These are phyloP conservation scores for Saccharomyces jurei DNA, from an alignment of 805 yeast genomes.

Conservation along the genomic window DNA sequence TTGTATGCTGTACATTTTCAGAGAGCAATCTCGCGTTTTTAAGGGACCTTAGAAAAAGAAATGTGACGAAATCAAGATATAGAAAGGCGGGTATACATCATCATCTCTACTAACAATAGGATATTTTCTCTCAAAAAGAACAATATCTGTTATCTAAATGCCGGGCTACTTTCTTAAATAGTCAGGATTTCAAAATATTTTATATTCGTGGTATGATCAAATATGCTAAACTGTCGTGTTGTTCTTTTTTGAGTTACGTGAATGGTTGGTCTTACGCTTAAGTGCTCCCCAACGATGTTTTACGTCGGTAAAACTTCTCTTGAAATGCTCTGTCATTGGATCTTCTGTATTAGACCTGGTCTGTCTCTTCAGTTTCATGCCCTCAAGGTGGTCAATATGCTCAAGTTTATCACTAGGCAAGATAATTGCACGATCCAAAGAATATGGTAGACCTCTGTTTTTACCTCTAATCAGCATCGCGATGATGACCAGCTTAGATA, in stretches of 20 bases:
- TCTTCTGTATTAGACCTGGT: slow-evolving; percentile 11
- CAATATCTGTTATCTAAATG: too few relatives aligned
- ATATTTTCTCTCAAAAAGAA: too few relatives aligned
- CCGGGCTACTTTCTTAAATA: too few relatives aligned
- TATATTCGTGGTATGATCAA: not conserved
- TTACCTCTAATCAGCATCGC: slow-evolving; percentile 92
- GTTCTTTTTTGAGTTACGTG: not conserved
- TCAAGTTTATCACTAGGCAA: slow-evolving; percentile 64
- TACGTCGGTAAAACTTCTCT: slow-evolving; percentile 5
- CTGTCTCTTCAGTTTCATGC: slow-evolving; percentile 13
- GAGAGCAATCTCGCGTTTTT: not conserved
- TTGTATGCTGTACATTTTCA: not conserved
- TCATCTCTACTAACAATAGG: not conserved
- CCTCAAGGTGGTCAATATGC: slow-evolving; percentile 53
- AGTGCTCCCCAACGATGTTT: not conserved
- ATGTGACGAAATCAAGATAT: not conserved
- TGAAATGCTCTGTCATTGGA: slow-evolving; percentile 25
- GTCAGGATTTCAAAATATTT: too few relatives aligned
- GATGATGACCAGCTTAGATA: slow-evolving; percentile 77
- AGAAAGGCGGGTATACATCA: not conserved
- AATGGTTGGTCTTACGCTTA: not conserved
- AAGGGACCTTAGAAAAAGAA: not conserved
- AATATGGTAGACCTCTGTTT: slow-evolving; percentile 91
- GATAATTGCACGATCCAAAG: slow-evolving; percentile 89
- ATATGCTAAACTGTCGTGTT: not conserved